Percentiles rank a stretch among this genome's conserved stretches.
Evolutionary conservation across 192 early-diverging fungal genomes (phyloP).

Genomic region (Podila minutissima): DNA sequence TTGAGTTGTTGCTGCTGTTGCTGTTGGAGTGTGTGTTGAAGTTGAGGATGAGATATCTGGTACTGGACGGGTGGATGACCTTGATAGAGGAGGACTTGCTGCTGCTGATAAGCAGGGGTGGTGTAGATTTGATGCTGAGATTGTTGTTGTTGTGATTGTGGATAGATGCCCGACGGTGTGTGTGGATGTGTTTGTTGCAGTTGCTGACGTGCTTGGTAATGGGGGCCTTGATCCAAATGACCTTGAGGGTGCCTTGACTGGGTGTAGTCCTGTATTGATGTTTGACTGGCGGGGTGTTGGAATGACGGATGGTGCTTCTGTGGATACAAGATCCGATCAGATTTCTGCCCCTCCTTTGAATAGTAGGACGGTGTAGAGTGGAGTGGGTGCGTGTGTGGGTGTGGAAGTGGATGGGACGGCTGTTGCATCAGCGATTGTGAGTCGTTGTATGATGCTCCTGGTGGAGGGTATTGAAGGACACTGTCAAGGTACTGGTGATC

Average conservation of each 20-base stretch:
- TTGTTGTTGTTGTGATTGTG: not conserved
- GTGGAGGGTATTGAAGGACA: conserved; percentile 13
- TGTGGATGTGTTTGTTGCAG: not conserved
- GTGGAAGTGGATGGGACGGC: conserved; percentile 7
- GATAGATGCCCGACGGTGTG: not conserved
- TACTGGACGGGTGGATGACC: conserved; percentile 23
- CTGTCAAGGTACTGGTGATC: conserved; percentile 50
- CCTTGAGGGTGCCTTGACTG: conserved; percentile 9
- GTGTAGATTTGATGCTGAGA: not conserved
- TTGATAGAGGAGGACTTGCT: conserved; percentile 20
- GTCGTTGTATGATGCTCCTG: conserved; percentile 22
- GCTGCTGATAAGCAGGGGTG: conserved; percentile 5
- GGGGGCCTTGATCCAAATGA: conserved; percentile 5
- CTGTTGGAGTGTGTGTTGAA: conserved; percentile 4
- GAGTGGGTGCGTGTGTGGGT: too few species aligned
- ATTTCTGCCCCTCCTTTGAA: conserved; percentile 5
- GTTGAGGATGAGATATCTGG: conserved; percentile 26
- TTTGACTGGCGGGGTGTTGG: conserved; percentile 17
- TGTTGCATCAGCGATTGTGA: conserved; percentile 38
- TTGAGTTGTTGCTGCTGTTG: not conserved
- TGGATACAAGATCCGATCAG: conserved; percentile 26
- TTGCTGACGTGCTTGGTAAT: conserved; percentile 2
- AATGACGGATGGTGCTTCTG: conserved; percentile 23
- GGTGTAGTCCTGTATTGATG: conserved; percentile 23
- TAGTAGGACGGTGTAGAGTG: conserved; percentile 8